Percentiles rank a stretch among this genome's conserved stretches.
Evolutionary conservation across 1,139 yeast species (phyloP).

Genomic region (Candida mesenterica): DNA sequence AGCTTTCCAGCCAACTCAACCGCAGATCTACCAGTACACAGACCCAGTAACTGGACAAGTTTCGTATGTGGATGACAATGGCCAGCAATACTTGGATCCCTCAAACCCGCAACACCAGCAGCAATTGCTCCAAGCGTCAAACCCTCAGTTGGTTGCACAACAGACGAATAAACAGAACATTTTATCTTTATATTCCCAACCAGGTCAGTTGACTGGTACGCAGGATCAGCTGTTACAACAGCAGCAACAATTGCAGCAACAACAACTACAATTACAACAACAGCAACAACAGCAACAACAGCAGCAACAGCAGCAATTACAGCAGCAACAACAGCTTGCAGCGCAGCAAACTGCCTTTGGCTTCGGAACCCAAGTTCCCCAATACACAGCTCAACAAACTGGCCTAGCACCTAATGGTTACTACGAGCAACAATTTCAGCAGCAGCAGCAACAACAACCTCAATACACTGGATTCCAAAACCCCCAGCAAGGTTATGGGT

Average conservation of each 20-base stretch:
- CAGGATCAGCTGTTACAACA: constrained; percentile 13
- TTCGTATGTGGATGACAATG: constrained; percentile 57
- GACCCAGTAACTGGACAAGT: constrained; percentile 62
- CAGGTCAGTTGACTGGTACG: constrained; percentile 11
- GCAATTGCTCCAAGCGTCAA: constrained; percentile 42
- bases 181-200: constrained; percentile 41
- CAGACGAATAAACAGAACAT: constrained; percentile 45
- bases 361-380: constrained; percentile 11
- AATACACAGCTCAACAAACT: constrained; percentile 8
- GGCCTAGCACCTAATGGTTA: constrained; percentile 1
- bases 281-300: constrained; percentile 17
- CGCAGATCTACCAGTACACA: constrained; percentile 57
- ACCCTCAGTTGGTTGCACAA: constrained; percentile 43
- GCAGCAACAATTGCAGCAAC: constrained; percentile 14
- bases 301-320: constrained; percentile 22
- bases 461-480: constrained; percentile 17
- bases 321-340: constrained; percentile 13
- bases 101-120: constrained; percentile 54
- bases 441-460: constrained; percentile 11
- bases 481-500: constrained; percentile 1
- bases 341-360: constrained; percentile 12
- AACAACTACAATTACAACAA: constrained; percentile 16
- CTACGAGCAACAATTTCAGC: constrained; percentile 9
- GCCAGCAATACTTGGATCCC: constrained; percentile 60
- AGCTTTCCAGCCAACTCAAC: constrained; percentile 16